Evolutionary conservation across 2,329 filamentous ascomycete species (phyloP), one percentile per base, ranked within the genome.

Genomic region (Microascus cirrosus): DNA sequence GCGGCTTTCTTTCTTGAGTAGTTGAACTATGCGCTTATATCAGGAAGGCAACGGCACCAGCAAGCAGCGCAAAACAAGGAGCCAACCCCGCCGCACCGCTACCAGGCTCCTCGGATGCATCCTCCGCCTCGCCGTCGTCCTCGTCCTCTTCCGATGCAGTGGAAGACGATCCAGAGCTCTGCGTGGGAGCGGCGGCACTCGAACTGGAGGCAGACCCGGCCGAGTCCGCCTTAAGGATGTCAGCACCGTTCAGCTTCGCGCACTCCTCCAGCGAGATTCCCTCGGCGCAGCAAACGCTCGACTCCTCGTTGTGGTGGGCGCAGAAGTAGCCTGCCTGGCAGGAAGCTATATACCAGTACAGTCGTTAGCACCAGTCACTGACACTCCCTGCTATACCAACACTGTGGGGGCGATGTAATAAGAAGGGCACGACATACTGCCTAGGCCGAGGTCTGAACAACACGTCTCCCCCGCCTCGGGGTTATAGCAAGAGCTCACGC

Each of bases 321-420:
- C 84, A 86, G 74, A 80, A 86, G 73, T 79, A 86, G 55, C 80
- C 81, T 18, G 70, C 67, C 35, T 82, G 77, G 68, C 83, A 86
- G 35, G 82, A 81, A 69, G 82, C 82, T 84, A 56, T 32, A 58
- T 15, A n/a, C 24, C 4, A 8, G 28, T 8, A 32, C 8, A 32
- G 8, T 32, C 28, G 45, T 50, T 20, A 50, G 45, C 12, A 2
- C n/a, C 45, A 50, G 22, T 22, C 22, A n/a, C 24, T 10, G 10
- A n/a, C 6, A 12, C 36, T 7, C 18, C 36, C 12, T 32, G 4
- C 28, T 4, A 32, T 8, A 32, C 4, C 28, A 8, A 32, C n/a
- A 18, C n/a, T 24, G 12, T 13, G 20, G 13, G 34, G 24, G 4
- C n/a, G n/a, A n/a, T n/a, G 28, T 36, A 34, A 22, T 6, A 56